A percentile compares a stretch with the other conserved stretches of the same genome.
Conservation (phyloP, 306 rosid genomes). For the Luffa acutangula region DNA sequence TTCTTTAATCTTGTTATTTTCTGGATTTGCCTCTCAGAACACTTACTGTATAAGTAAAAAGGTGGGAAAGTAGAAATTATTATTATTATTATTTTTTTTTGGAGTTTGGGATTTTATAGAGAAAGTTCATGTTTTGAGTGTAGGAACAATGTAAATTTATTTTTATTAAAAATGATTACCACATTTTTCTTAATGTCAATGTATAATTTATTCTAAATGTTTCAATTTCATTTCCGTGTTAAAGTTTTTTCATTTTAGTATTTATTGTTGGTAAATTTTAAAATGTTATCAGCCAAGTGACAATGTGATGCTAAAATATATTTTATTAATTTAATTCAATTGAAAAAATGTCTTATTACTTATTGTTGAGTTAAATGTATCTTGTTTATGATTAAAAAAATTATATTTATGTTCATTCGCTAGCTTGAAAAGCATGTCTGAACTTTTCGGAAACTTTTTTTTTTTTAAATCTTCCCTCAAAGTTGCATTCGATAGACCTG, state of each 20-base stretch:
- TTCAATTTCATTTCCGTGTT: not conserved
- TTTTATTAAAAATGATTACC: not conserved
- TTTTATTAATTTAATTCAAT: too few relatives aligned
- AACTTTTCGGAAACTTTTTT: too few relatives aligned
- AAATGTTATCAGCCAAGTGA: not conserved
- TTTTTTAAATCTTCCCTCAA: too few relatives aligned
- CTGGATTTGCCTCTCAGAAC: not conserved
- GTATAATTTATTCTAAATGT: not conserved
- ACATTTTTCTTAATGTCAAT: not conserved
- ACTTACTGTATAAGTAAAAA: not conserved
- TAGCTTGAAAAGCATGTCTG: too few relatives aligned
- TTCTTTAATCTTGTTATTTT: slow-evolving; percentile 21
- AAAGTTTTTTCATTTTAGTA: not conserved
- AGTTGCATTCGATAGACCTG: too few relatives aligned
- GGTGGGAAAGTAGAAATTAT: not conserved
- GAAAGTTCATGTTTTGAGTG: not conserved
- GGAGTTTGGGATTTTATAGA: not conserved
- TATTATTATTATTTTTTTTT: not conserved
- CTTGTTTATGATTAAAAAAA: too few relatives aligned
- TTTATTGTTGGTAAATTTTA: not conserved
- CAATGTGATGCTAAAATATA: too few relatives aligned
- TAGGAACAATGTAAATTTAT: not conserved
- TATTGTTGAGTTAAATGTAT: too few relatives aligned
- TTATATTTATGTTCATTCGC: too few relatives aligned
- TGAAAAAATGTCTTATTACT: too few relatives aligned